Conservation (phyloP, 306 rosid genomes). For the Cicer yamashitae region DNA sequence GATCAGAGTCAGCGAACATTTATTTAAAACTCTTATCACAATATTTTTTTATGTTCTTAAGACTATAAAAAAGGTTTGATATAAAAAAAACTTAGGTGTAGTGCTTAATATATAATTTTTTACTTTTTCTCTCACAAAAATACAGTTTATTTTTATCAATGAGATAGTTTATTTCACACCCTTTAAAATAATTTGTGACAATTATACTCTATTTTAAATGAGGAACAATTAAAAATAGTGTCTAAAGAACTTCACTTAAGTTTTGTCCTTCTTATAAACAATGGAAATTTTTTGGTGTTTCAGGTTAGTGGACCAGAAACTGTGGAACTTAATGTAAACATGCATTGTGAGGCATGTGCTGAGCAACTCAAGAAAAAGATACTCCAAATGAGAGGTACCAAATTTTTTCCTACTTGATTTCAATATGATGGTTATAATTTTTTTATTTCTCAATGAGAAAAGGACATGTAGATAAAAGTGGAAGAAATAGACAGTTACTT, state of each 20-base stretch:
- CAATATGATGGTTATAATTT: slow-evolving; percentile 28
- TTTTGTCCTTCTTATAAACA: neutral
- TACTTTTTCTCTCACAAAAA: too few relatives aligned
- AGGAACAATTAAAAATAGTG: too few relatives aligned
- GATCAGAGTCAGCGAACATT: too few relatives aligned
- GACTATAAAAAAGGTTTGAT: neutral
- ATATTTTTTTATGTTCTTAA: neutral
- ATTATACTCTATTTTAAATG: too few relatives aligned
- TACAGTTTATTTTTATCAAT: too few relatives aligned
- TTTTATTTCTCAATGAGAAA: slow-evolving; percentile 31
- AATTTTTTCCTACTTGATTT: slow-evolving; percentile 24
- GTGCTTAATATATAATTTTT: too few relatives aligned
- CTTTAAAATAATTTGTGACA: too few relatives aligned
- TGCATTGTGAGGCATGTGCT: slow-evolving; percentile 99
- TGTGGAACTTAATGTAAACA: slow-evolving; percentile 87
- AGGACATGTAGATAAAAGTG: slow-evolving; percentile 12
- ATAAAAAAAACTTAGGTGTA: too few relatives aligned
- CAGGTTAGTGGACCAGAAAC: slow-evolving; percentile 75
- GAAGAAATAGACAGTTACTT: slow-evolving; percentile 37
- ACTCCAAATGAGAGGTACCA: slow-evolving; percentile 89
- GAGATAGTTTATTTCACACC: too few relatives aligned
- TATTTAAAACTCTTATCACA: neutral
- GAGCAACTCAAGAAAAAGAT: slow-evolving; percentile 86
- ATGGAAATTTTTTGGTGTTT: slow-evolving; percentile 27
- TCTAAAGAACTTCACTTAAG: too few relatives aligned